A percentile compares a stretch with the other conserved stretches of the same genome.
Conservation (phyloP, 257 asterid genomes). For the Solanum clarkiae region DNA sequence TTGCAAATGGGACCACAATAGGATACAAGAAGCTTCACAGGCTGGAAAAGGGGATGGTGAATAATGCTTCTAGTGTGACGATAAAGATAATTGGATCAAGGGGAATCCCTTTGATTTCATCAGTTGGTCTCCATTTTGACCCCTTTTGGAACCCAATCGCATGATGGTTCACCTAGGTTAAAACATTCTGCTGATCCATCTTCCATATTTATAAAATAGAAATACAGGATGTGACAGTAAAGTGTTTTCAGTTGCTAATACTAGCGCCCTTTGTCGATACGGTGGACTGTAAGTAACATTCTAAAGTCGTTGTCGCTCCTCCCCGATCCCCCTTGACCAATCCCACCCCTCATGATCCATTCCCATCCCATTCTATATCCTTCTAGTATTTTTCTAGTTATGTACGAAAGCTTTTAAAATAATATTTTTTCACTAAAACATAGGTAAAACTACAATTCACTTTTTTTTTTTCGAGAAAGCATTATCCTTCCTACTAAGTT, state of each 20-base stretch:
- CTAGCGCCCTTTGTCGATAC: neutral
- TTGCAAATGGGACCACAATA: conserved; percentile 59
- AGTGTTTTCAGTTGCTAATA: neutral
- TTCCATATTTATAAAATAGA: neutral
- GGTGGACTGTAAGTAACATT: neutral
- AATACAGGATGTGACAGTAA: neutral
- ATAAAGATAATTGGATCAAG: conserved; percentile 51
- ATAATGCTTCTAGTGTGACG: conserved; percentile 32
- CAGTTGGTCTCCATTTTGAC: conserved; percentile 76
- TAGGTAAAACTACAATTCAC: too few species aligned
- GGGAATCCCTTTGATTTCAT: conserved; percentile 70
- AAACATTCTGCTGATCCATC: neutral
- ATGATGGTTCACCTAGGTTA: neutral
- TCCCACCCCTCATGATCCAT: too few species aligned
- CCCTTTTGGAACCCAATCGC: conserved; percentile 62
- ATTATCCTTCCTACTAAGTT: neutral
- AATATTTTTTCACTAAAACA: too few species aligned
- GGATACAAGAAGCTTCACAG: conserved; percentile 89
- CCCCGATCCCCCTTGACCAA: neutral
- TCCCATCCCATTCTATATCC: too few species aligned
- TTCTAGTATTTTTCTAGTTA: too few species aligned
- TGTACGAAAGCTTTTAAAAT: too few species aligned
- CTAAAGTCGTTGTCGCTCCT: fast-evolving
- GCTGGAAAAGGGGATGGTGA: conserved; percentile 37
- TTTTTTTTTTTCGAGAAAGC: too few species aligned